Evolutionary conservation across 331 rosid species (phyloP).

Genomic region (Rhamnella rubrinervis): DNA sequence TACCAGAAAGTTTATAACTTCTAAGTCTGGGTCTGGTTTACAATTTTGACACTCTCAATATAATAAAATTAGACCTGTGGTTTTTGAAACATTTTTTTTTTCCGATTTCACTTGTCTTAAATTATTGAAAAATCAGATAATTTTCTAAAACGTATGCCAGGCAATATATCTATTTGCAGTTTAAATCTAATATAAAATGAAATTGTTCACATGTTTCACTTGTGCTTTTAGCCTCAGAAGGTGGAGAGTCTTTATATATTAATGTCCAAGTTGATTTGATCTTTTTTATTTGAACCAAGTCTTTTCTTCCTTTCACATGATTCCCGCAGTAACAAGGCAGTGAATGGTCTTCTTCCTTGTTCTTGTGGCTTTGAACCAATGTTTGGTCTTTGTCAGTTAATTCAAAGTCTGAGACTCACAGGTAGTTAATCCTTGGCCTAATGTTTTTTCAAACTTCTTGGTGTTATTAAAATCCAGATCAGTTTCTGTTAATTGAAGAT

Average conservation of each 20-base stretch:
- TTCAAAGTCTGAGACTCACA: constrained; percentile 8
- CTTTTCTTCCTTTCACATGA: constrained; percentile 39
- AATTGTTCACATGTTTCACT: constrained; percentile 34
- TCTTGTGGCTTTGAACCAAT: constrained; percentile 34
- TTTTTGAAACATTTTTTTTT: neutral
- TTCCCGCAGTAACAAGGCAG: constrained; percentile 29
- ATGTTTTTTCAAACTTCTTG: neutral
- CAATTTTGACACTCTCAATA: constrained; percentile 17
- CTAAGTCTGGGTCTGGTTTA: neutral
- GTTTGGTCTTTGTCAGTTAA: constrained; percentile 27
- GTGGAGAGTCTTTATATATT: constrained; percentile 40
- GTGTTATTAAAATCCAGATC: constrained; percentile 33
- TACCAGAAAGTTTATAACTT: neutral
- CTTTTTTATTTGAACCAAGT: constrained; percentile 1
- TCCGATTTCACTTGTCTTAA: no score
- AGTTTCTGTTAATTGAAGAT: constrained; percentile 28
- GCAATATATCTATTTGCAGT: constrained; percentile 1
- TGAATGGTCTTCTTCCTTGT: constrained; percentile 10
- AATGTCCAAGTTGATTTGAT: constrained; percentile 30
- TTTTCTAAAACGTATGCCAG: neutral
- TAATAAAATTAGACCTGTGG: neutral
- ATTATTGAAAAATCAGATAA: neutral
- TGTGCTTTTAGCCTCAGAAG: constrained; percentile 22
- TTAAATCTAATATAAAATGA: constrained; percentile 1
- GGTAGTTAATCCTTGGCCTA: constrained; percentile 18